Base-by-base conservation (phyloP, 2,329 filamentous ascomycete species). In the Diaporthe vexans region DNA sequence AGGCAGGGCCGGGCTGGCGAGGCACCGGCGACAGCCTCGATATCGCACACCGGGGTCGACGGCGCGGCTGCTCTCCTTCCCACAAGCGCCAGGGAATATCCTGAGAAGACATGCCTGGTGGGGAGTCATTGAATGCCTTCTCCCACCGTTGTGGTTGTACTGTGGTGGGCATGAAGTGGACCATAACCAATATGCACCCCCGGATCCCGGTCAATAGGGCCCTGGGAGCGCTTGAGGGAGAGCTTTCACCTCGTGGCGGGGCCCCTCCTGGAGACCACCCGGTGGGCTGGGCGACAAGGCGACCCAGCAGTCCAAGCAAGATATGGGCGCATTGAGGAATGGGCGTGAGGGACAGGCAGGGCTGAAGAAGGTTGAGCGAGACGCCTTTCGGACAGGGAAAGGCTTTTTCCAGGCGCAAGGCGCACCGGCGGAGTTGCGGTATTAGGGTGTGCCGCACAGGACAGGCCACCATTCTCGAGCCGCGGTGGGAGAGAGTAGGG, bases 131-230 rank as follows among this genome's bases (percentile, higher is more conserved):
- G 43, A 33, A 71, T 71, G 57, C 33, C 40, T 40, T 63, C 48
- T 71, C 54, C 52, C 56, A 52, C 56, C 56, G 56, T 59, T 71
- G 63, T 52, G 48, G 63, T 68, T 13, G 63, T 68, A 68, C 63
- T 72, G 46, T 72, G n/a, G 57, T 63, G 58, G 33, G 69, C 29
- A 63, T 61, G 29, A 33, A 51, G 56, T 71, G 69, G 56, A 52
- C 63, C 69, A 29, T 26, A 37, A 40, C 29, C 46, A 29, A 26
- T 33, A 15, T 52, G 48, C 24, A 33, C 15, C 33, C 43, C 48
- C 43, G 24, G 19, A 43, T 61, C 57, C 48, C 46, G 54, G 57
- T 57, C 69, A 63, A 54, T n/a, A 57, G 21, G n/a, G 56, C 35
- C 43, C 26, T 17, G 54, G 33, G 52, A 19, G 29, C 9, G 69